A percentile compares a stretch with the other conserved stretches of the same genome.
Evolutionary conservation across 2,329 filamentous ascomycete species (phyloP).

Genomic region (Penicillium griseofulvum): DNA sequence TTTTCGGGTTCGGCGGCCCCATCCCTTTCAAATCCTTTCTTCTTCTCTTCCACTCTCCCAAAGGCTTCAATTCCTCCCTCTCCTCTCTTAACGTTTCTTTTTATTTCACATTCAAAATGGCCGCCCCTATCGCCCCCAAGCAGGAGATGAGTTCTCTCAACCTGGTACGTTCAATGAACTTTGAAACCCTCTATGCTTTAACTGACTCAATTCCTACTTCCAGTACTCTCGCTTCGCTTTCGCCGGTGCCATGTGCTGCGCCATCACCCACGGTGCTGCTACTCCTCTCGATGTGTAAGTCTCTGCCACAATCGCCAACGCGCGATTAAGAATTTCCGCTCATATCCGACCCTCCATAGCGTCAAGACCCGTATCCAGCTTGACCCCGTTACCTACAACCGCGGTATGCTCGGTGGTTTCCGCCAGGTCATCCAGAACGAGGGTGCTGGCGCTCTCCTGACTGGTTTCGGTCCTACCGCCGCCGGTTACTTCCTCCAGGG

Average conservation of each 20-base stretch:
- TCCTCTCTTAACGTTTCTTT: constrained; percentile 17
- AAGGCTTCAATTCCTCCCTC: constrained; percentile 17
- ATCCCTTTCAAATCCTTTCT: constrained; percentile 30
- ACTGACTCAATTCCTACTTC: not conserved
- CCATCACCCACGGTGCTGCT: constrained; percentile 92
- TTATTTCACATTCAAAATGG: constrained; percentile 35
- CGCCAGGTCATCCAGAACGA: constrained; percentile 78
- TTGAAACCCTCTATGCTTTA: constrained; percentile 49
- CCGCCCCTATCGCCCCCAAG: constrained; percentile 46
- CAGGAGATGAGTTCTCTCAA: constrained; percentile 60
- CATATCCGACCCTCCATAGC: constrained; percentile 47
- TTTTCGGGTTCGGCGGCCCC: constrained; percentile 30
- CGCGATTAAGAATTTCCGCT: not conserved
- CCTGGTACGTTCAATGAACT: constrained; percentile 46
- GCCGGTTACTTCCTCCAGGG: constrained; percentile 94
- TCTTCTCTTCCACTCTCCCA: constrained; percentile 13
- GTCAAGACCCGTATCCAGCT: constrained; percentile 97
- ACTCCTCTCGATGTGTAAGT: constrained; percentile 99
- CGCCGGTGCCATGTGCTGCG: constrained; percentile 96
- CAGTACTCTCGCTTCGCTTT: constrained; percentile 81
- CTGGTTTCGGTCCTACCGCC: constrained; percentile 79
- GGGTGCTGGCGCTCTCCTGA: constrained; percentile 81
- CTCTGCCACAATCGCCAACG: not conserved
- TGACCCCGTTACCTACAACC: constrained; percentile 85
- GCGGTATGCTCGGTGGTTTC: constrained; percentile 81